Evolutionary conservation across 2,329 filamentous ascomycete species (phyloP), one percentile per base, ranked within the genome.

Genomic region (Stagonosporopsis chrysanthemi): DNA sequence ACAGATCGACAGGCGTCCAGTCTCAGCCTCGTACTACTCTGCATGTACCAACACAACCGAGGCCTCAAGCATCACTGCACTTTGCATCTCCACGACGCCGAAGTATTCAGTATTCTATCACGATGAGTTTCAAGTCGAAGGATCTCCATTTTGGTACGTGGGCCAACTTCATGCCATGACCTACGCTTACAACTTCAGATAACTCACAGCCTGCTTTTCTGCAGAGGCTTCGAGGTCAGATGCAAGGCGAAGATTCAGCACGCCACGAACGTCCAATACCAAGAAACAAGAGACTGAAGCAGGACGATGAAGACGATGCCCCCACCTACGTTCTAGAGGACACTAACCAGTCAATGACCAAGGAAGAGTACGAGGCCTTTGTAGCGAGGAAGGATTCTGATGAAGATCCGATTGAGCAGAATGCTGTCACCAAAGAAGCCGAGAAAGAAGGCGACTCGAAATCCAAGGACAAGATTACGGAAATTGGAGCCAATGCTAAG

Each of bases 301-400:
- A 85, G 80, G 57, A 88, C 64, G 88, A 92, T 58, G 89, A 89
- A 12, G 90, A 94, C 65, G 90, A 94, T 73, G 88, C 83, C 46
- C 91, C 91, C 0, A 82, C 91, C 0, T 86, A 91, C 48, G 86
- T 95, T 4, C 85, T 94, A 64, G 90, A 92, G 71, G 81, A 84
- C 4, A 89, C 86, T 46, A 89, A 91, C 52, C 83, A 88, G 28
- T 83, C 88, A 43, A 75, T 77, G 64, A 86, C 66, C 60, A 83
- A 78, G 67, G 78, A 77, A n/a, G 80, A 84, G 43, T 81, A 82
- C 53, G 79, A 82, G 31, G 78, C 77, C 15, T 68, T 83, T 42
- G 68, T 77, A 14, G 63, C 71, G 9, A 68, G 67, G 1, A 71
- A 75, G 46, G 66, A 72, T n/a, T 17, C 53, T 0, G 58, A 64